phyloP scores from a whole-genome alignment of 441 rosid genomes.

The Gossypium laxum region DNA sequence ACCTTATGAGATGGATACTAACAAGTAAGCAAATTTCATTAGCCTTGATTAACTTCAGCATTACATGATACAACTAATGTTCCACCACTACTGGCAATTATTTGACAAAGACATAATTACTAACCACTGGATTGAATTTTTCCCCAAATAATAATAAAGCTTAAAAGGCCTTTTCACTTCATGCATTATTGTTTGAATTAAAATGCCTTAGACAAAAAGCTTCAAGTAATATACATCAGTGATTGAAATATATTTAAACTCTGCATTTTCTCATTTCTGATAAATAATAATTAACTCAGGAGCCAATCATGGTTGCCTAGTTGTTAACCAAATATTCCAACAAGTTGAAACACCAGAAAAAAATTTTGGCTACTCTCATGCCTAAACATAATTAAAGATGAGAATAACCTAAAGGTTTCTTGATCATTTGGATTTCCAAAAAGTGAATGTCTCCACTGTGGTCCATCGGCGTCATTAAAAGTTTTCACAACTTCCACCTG shows the following conservation, averaged over 20 bases:
- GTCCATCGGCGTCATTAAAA: constrained; percentile 68
- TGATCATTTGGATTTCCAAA: constrained; percentile 93
- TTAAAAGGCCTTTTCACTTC: background rate
- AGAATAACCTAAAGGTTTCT: constrained; percentile 80
- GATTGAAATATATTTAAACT: constrained; percentile 4
- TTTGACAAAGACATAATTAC: background rate
- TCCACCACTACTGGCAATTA: background rate
- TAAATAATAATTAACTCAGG: background rate
- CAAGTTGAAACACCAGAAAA: background rate
- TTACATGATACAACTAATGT: background rate
- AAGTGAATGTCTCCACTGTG: constrained; percentile 82
- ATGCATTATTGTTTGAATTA: background rate
- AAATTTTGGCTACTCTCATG: background rate
- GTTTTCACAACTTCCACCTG: constrained; percentile 89
- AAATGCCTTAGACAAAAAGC: background rate
- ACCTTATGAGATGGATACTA: background rate
- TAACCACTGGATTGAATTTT: background rate
- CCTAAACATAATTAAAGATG: background rate
- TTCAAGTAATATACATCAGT: background rate
- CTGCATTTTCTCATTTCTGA: constrained; percentile 4
- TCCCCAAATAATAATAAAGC: background rate
- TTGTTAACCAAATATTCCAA: background rate
- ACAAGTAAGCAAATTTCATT: background rate
- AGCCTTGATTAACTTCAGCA: background rate
- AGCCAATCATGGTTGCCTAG: background rate